Evolutionary conservation across 1,284 basidiomycete species (phyloP), one percentile per base, ranked within the genome.

Genomic region (Gomphus bonarii): DNA sequence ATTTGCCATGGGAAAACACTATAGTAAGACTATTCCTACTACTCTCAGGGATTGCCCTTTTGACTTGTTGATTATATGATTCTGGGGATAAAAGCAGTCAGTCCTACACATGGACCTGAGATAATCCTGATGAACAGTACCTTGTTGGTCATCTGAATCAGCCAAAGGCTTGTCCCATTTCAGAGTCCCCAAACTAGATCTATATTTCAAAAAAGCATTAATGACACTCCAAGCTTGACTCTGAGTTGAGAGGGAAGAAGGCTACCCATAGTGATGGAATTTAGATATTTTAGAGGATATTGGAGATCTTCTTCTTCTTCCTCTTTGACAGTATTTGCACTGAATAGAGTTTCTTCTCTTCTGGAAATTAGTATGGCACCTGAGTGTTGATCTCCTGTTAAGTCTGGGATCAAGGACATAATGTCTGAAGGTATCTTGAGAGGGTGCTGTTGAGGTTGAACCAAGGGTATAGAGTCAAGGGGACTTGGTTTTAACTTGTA

Each of bases 1-100:
- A 63, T 53, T 75, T 73, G 0, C 74, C 73, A 67, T 76, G 74
- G 1, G 66, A 38, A 58, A 76, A 76, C 69, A 66, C 5, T 58
- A 54, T 0, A 65, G 67, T 1, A 76, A 55, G 61, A 73, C 65
- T 4, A 73, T 30, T 1, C 65, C 67, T 28, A 71, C 63, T 48
- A 61, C 53, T 25, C 60, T 61, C 1, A 70, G 62, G 11, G 71
- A 74, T 58, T 76, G 75, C 0, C 76, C 75, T 62, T 78, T 75
- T 0, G 70, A 35, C 55, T 75, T 75, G 61, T 76, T 75, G 58
- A 76, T 73, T 4, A 67, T 70, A 62, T 58, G 40, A 72, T 68
- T 1, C 64, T 43, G n/a, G 70, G 70, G 42, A 72, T 71, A 35
- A 71, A 63, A 1, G 60, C 67, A 11, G 58, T 59, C 11, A 68